Conservation (phyloP, 768 basidiomycete species). For the Russula vinacea region DNA sequence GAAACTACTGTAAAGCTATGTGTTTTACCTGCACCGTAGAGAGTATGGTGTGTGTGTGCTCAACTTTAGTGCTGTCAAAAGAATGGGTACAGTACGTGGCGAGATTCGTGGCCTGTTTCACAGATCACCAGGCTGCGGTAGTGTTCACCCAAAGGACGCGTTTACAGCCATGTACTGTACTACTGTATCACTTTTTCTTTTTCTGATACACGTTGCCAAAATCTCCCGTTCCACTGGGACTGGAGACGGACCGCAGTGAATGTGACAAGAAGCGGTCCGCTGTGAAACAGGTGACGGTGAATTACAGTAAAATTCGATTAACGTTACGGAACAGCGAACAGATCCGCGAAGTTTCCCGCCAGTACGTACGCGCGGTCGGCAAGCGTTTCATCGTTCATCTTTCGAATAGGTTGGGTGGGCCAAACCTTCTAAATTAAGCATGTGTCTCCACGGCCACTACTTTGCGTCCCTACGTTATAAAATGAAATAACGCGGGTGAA, state of each 20-base stretch:
- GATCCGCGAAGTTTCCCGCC: conserved; percentile 14
- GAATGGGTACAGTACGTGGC: no score
- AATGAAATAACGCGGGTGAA: conserved; percentile 15
- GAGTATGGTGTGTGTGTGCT: no score
- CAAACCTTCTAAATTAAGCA: conserved; percentile 28
- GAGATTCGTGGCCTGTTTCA: background rate
- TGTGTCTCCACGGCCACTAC: conserved; percentile 18
- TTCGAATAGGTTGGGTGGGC: conserved; percentile 5
- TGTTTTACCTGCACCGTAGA: no score
- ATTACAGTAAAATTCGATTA: conserved; percentile 8
- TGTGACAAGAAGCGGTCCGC: background rate
- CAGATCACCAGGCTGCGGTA: background rate
- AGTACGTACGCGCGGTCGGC: conserved; percentile 7
- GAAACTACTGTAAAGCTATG: no score
- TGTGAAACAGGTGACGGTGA: conserved; percentile 10
- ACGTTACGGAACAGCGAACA: background rate
- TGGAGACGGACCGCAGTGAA: background rate
- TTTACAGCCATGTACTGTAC: no score
- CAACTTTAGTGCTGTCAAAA: no score
- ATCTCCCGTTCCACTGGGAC: conserved; percentile 1
- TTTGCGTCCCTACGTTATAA: conserved; percentile 24
- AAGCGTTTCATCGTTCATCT: conserved; percentile 8
- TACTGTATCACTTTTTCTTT: background rate
- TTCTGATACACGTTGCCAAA: background rate
- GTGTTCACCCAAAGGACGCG: background rate